A percentile compares a stretch with the other conserved stretches of the same genome.
These are phyloP conservation scores for Phytopythium montanum DNA, from an alignment of 352 stramenopile genomes.

Conservation along the genomic window DNA sequence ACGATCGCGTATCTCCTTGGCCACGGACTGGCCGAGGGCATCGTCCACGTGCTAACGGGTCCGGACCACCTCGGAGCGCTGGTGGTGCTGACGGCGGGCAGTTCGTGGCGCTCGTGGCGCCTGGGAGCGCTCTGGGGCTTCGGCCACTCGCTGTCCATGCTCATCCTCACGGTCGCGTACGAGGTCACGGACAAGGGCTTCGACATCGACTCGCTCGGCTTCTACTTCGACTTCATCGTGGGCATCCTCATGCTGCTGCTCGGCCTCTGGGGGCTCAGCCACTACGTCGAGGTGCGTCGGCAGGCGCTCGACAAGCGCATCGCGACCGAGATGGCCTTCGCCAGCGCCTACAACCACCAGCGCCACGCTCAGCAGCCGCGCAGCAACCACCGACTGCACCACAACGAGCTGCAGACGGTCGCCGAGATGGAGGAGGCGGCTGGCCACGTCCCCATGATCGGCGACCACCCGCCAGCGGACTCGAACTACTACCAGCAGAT, in stretches of 20 bases:
- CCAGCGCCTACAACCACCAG: constrained; percentile 1
- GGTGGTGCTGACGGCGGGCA: constrained; percentile 70
- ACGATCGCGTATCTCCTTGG: constrained; percentile 34
- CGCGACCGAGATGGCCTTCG: constrained; percentile 5
- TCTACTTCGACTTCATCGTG: constrained; percentile 53
- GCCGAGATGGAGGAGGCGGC: constrained; percentile 3
- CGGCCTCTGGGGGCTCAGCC: constrained; percentile 31
- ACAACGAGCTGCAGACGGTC: neutral
- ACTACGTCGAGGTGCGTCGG: constrained; percentile 36
- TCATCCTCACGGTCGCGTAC: constrained; percentile 60
- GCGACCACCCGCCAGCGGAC: constrained; percentile 13
- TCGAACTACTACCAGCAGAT: constrained; percentile 27
- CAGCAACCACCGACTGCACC: constrained; percentile 1
- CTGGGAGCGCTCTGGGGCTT: constrained; percentile 86
- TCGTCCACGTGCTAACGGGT: constrained; percentile 56
- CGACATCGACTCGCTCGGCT: constrained; percentile 35
- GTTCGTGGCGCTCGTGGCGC: constrained; percentile 57
- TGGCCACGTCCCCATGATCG: constrained; percentile 12
- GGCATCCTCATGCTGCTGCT: constrained; percentile 57
- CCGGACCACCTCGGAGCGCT: constrained; percentile 87
- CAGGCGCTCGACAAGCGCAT: constrained; percentile 3
- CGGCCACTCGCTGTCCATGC: constrained; percentile 74
- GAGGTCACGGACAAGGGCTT: constrained; percentile 35
- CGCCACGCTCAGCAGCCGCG: neutral
- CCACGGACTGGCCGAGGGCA: constrained; percentile 37